A percentile compares a stretch with the other conserved stretches of the same genome.
phyloP scores from a whole-genome alignment of 1,284 basidiomycete genomes.

The Austroboletus novae-zelandiae region DNA sequence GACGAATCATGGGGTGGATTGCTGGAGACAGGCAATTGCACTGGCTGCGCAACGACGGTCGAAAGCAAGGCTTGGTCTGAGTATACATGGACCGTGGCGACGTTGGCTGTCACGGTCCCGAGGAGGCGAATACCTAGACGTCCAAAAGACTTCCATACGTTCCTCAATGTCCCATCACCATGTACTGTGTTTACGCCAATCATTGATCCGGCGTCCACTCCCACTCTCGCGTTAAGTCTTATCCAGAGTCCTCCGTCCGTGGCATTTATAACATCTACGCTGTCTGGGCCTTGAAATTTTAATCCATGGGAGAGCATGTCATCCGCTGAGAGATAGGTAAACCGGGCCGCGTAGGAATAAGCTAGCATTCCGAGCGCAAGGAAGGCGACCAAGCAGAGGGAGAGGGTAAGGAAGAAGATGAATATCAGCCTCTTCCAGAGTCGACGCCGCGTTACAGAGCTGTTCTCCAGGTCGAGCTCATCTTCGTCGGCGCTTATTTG shows the following conservation, averaged over 20 bases:
- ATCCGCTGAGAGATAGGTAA: constrained; percentile 52
- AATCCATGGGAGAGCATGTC: constrained; percentile 57
- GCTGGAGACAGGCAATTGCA: constrained; percentile 56
- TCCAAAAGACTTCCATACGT: constrained; percentile 61
- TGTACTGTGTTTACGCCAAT: constrained; percentile 51
- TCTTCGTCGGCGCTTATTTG: constrained; percentile 14
- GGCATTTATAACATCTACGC: constrained; percentile 58
- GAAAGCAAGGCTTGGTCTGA: constrained; percentile 46
- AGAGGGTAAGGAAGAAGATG: constrained; percentile 35
- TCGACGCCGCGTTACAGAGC: constrained; percentile 13
- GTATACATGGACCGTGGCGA: constrained; percentile 48
- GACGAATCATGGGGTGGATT: constrained; percentile 51
- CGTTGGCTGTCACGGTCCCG: constrained; percentile 53
- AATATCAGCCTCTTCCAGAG: constrained; percentile 28
- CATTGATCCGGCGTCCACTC: constrained; percentile 61
- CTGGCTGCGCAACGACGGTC: constrained; percentile 42
- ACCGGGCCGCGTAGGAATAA: constrained; percentile 61
- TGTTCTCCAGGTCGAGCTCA: constrained; percentile 12
- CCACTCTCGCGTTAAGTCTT: constrained; percentile 52
- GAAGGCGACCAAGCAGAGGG: constrained; percentile 42
- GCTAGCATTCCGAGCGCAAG: constrained; percentile 48
- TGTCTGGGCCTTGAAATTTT: constrained; percentile 57
- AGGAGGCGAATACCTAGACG: constrained; percentile 60
- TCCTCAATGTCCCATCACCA: constrained; percentile 39
- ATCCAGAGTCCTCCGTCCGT: constrained; percentile 63